Evolutionary conservation across 2,329 filamentous ascomycete species (phyloP), one percentile per base, ranked within the genome.

Genomic region (Xylariaceae sp.): DNA sequence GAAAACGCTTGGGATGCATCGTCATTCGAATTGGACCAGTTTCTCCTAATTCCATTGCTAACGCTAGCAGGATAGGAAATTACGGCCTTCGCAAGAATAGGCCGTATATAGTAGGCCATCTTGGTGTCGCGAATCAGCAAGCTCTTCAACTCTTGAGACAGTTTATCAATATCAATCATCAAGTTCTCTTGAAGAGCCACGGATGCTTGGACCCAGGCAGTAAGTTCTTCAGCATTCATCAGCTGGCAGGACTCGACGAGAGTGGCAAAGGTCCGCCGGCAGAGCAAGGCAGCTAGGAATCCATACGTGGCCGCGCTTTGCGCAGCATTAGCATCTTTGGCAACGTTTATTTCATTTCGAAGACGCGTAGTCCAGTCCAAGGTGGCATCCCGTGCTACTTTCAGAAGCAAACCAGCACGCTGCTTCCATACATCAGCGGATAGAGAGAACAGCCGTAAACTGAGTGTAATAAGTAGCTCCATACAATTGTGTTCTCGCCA

Each of bases 281-380:
- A 86, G 0, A 87, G 68, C 0, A 87, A 57, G 0, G 83, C 76
- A 0, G 82, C 76, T 67, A 76, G 77, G 0, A 86, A 72, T 0
- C 74, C 73, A 57, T 80, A 83, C 0, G 62, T 59, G 2, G 75
- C 71, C 4, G 0, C 76, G 69, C 0, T 65, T 65, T 4, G 73
- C 0, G 50, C 37, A 0, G 62, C 27, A 1, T 68, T 68, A n/a
- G 1, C 44, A 11, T 60, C 53, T 7, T n/a, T 9, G 4, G 47
- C 31, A 0, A 19, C 9, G 6, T 46, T 51, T 2, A 39, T 6
- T n/a, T 60, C 44, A 3, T 45, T n/a, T 35, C 53, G 43, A 11
- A 60, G 19, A 34, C 49, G 27, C 7, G 27, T 27, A 8, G 56
- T 57, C 59, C 56, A 60, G 6, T 41, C 27, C 2, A 59, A 37